Base-by-base conservation (phyloP, 140 eudicot species). In the Ambrosia hybrid region DNA sequence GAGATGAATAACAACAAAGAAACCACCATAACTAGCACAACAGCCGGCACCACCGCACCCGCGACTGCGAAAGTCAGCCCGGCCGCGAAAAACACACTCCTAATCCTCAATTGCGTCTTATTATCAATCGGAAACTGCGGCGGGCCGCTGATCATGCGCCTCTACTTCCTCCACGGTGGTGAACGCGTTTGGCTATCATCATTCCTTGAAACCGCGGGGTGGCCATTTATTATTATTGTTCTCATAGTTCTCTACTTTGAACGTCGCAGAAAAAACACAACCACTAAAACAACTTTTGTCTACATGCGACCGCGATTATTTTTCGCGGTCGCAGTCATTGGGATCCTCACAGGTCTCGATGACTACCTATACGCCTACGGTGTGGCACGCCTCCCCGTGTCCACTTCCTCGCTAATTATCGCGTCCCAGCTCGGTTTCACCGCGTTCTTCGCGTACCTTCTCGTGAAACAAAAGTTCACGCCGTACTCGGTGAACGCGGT, bases 31-130 rank as follows among this genome's bases (percentile, higher is more conserved):
- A 41, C 9, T 8, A 41, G 8, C n/a, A 51, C 57, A 16, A 51
- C 57, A 16, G 75, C 91, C 88, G 83, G 86, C 80, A 80, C 30
- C 67, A 4, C 45, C 17, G 76, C 67, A 41, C 46, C 59, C 2
- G 4, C n/a, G 10, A 55, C 59, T 7, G 59, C 59, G 0, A 55
- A 55, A 55, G 59, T 55, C 30, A 55, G 59, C 30, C 59, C 59
- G 9, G 59, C 59, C 3, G 59, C 59, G 9, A 55, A 55, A 55
- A 55, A 55, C 8, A 55, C 59, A 55, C 59, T 55, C 33, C 59
- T 55, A 14, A 55, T 55, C 59, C 59, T 55, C 53, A 48, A 48
- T 48, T 48, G 53, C 9, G 4, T 48, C 53, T 48, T 48, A 11
- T 2, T 48, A 48, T 48, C 53, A 14, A 48, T 48, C n/a, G 53